phyloP scores from a whole-genome alignment of 306 rosid species.

The Medicago ruthenica region DNA sequence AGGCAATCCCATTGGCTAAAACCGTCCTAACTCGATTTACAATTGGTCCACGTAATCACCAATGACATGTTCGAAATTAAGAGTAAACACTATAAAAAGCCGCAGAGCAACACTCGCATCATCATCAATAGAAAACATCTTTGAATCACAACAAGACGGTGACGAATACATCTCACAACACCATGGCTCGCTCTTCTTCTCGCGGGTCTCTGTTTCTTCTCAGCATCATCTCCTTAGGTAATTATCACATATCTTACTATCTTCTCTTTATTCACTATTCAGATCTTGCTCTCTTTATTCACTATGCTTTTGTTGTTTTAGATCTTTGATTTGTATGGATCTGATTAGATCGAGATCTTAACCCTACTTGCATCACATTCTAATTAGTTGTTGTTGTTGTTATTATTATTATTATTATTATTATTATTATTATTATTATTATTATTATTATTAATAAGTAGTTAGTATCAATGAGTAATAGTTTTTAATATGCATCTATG shows the following conservation, averaged over 20 bases:
- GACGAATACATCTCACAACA: neutral
- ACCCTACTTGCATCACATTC: neutral
- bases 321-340: neutral
- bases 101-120: slow-evolving; percentile 2
- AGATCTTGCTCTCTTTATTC: slow-evolving; percentile 60
- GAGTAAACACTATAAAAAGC: slow-evolving; percentile 46
- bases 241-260: neutral
- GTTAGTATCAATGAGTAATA: neutral
- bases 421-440: too few relatives aligned
- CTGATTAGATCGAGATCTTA: slow-evolving; percentile 45
- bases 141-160: neutral
- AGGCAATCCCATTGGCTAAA: slow-evolving; percentile 57
- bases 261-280: neutral
- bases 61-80: slow-evolving; percentile 62
- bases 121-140: neutral
- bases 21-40: neutral
- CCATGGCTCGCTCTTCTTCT: slow-evolving; percentile 83
- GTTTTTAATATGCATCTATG: neutral
- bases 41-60: slow-evolving; percentile 81
- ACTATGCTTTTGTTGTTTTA: slow-evolving; percentile 21
- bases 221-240: slow-evolving; percentile 72
- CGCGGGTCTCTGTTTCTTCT: slow-evolving; percentile 68
- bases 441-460: neutral
- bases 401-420: too few relatives aligned
- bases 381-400: too few relatives aligned